Base-by-base conservation (phyloP, 1,139 yeast genomes). In the Geotrichum reessii region DNA sequence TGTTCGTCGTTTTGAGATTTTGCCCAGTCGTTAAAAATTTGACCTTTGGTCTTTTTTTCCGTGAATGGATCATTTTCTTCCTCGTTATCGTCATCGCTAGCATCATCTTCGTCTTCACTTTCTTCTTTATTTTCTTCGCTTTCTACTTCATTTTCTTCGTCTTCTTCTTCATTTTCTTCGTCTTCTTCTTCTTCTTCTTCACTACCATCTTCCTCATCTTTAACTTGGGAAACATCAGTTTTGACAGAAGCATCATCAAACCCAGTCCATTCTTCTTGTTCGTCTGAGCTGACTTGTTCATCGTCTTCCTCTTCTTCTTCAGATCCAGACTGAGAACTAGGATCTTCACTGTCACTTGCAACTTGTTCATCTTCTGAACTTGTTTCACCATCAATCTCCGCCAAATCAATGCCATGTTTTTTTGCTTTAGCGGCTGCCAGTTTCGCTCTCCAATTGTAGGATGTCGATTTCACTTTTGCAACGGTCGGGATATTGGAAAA, bases 381-480 rank as follows among this genome's bases (percentile, higher is more conserved):
- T 2, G 62, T 65, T 1, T 66, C 74, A 62, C 78, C 81, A 62
- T 81, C 84, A 53, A 68, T 63, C 6, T 76, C 81, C 53, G 64
- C 64, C 47, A 64, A 62, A 19, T 62, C 68, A 7, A 66, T 67
- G 3, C 67, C 71, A 14, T 62, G 72, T 58, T 79, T 70, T 33
- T 66, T 63, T 28, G 69, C 69, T 52, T 69, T 80, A 58, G 81
- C 81, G 50, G 71, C 71, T 57, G 80, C 85, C 4, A 83, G 71
- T 54, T 76, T 74, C 33, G 78, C 77, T 65, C 84, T 78, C 89
- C 89, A 84, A 52, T 81, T 81, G 64, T 81, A 81, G 42, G 76
- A 76, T 59, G 76, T 78, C 63, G 75, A 76, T 58, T 83, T 78
- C 2, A 69, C 61, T 53, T 78, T 63, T 1, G 62, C 78, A 1